Percentiles rank a stretch among this genome's conserved stretches.
These are phyloP conservation scores for Helianthus tuberosus DNA, from an alignment of 129 eudicot genomes.

Conservation along the genomic window DNA sequence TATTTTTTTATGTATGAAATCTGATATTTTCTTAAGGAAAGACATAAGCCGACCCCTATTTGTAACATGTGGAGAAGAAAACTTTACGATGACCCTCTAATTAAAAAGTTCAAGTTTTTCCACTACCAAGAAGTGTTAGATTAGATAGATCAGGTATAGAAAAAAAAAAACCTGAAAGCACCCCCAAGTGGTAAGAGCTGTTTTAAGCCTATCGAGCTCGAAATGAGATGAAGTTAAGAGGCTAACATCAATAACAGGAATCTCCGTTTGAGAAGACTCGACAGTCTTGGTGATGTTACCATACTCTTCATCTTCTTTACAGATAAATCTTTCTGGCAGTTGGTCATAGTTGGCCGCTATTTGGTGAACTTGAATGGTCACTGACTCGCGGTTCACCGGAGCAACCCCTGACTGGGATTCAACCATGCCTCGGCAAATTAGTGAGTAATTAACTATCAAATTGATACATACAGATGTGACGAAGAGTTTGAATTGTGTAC, in stretches of 20 bases:
- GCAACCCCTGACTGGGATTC: neutral
- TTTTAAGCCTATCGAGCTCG: conserved; percentile 47
- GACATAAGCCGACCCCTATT: too few relatives aligned
- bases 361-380: conserved; percentile 35
- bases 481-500: neutral
- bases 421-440: neutral
- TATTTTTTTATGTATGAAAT: neutral
- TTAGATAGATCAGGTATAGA: neutral
- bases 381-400: neutral
- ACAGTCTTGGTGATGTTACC: conserved; percentile 21
- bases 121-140: too few relatives aligned
- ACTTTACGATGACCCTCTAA: neutral
- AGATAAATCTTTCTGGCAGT: conserved; percentile 27
- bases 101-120: too few relatives aligned
- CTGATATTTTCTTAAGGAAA: too few relatives aligned
- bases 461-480: too few relatives aligned
- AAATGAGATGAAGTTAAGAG: conserved; percentile 21
- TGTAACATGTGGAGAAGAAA: neutral
- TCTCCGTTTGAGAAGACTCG: neutral
- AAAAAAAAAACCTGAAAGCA: conserved; percentile 35
- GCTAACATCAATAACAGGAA: conserved; percentile 33
- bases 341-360: conserved; percentile 12
- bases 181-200: conserved; percentile 61
- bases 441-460: neutral
- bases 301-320: conserved; percentile 25